These are phyloP conservation scores for Hanseniaspora valbyensis DNA, from an alignment of 805 yeast species.

Conservation along the genomic window DNA sequence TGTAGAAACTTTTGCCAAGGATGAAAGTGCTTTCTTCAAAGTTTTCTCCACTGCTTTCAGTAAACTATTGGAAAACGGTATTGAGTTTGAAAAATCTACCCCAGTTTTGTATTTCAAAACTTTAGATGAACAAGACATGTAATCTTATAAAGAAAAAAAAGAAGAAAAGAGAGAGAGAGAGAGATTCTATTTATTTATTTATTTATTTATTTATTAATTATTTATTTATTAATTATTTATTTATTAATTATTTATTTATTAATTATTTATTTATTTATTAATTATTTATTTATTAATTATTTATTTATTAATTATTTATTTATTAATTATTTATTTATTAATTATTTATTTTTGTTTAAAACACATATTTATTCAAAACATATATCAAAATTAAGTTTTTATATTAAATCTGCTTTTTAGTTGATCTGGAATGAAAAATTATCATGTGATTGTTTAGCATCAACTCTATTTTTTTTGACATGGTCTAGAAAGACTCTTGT, in stretches of 20 bases:
- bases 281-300: neutral
- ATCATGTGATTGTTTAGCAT: conserved; percentile 38
- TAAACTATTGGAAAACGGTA: conserved; percentile 67
- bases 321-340: too few species aligned
- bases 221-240: neutral
- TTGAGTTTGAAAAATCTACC: conserved; percentile 44
- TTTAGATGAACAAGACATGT: conserved; percentile 51
- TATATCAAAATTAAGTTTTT: too few species aligned
- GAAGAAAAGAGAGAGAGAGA: too few species aligned
- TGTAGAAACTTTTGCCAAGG: conserved; percentile 58
- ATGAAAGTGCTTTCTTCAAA: conserved; percentile 47
- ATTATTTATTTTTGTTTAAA: too few species aligned
- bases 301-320: too few species aligned
- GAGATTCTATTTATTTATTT: too few species aligned
- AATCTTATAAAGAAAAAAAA: too few species aligned
- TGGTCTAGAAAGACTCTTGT: conserved; percentile 66
- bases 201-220: neutral
- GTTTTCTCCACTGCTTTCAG: conserved; percentile 60
- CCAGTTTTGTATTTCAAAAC: conserved; percentile 47
- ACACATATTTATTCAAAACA: too few species aligned
- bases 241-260: too few species aligned
- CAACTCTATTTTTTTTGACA: conserved; percentile 70
- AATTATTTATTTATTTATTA: neutral
- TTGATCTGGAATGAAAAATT: too few species aligned
- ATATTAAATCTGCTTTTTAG: too few species aligned